phyloP scores from a whole-genome alignment of 768 basidiomycete genomes.

The Suillus plorans region DNA sequence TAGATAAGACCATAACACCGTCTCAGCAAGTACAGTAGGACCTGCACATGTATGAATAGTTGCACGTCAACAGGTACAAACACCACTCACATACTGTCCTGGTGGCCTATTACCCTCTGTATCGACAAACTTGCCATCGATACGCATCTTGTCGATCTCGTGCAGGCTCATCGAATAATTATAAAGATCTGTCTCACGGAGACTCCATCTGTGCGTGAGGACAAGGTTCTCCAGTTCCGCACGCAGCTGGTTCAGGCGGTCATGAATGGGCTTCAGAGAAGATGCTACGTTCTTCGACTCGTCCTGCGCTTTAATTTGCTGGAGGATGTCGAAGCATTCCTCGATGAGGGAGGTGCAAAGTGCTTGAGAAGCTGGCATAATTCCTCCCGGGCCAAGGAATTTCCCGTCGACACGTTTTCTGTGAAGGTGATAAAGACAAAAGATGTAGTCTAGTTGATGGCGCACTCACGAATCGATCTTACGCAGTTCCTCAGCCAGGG shows the following conservation, averaged over 20 bases:
- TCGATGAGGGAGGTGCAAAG: slow-evolving; percentile 90
- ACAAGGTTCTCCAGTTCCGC: slow-evolving; percentile 88
- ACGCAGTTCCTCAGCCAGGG: slow-evolving; percentile 87
- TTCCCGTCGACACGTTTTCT: slow-evolving; percentile 95
- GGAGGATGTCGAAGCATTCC: slow-evolving; percentile 93
- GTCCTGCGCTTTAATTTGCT: slow-evolving; percentile 93
- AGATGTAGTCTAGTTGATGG: slow-evolving; percentile 7
- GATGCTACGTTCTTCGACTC: slow-evolving; percentile 86
- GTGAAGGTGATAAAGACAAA: slow-evolving; percentile 8
- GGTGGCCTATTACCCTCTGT: slow-evolving; percentile 87
- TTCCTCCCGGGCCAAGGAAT: slow-evolving; percentile 88
- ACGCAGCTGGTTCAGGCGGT: slow-evolving; percentile 83
- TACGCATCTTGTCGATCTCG: slow-evolving; percentile 96
- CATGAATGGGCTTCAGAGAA: slow-evolving; percentile 89
- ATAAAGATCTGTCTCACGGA: slow-evolving; percentile 91
- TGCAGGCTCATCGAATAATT: slow-evolving; percentile 92
- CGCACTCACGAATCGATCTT: slow-evolving; percentile 92
- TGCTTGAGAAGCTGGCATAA: slow-evolving; percentile 89
- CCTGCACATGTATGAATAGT: slow-evolving; percentile 44
- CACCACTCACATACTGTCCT: slow-evolving; percentile 84
- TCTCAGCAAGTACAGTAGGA: slow-evolving; percentile 86
- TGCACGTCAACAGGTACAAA: not conserved
- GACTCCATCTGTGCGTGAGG: slow-evolving; percentile 94
- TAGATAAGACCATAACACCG: slow-evolving; percentile 98
- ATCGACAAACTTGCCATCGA: slow-evolving; percentile 97